Evolutionary conservation across 73 alveolate genomes (phyloP).

Genomic region (Paramecium sonneborni): DNA sequence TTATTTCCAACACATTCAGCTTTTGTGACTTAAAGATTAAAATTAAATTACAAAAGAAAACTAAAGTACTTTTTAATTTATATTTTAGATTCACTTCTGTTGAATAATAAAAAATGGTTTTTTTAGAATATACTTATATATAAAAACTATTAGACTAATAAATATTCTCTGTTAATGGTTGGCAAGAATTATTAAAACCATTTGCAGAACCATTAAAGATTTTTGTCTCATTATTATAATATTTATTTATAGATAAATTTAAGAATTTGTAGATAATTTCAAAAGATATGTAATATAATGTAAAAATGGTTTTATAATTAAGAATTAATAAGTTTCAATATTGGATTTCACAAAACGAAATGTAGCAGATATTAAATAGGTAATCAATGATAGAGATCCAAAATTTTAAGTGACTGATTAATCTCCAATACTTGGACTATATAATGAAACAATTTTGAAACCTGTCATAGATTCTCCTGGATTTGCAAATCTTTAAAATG

Average conservation of each 20-base stretch:
- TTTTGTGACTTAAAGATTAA: not conserved
- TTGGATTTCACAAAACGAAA: not conserved
- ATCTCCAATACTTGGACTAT: not conserved
- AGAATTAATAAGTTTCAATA: not conserved
- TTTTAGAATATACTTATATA: not conserved
- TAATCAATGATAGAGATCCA: not conserved
- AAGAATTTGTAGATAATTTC: not conserved
- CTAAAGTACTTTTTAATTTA: not conserved
- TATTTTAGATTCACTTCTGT: not conserved
- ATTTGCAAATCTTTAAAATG: not conserved
- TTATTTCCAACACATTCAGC: conserved; percentile 6
- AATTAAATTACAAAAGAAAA: not conserved
- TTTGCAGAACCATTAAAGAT: not conserved
- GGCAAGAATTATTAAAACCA: not conserved
- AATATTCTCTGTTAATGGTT: not conserved
- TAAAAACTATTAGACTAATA: not conserved
- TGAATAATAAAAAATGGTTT: not conserved
- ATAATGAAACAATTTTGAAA: not conserved
- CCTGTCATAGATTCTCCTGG: not conserved
- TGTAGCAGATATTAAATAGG: not conserved
- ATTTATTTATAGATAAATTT: not conserved
- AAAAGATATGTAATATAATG: not conserved
- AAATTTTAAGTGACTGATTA: not conserved
- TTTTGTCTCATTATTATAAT: not conserved
- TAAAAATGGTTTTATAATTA: not conserved